Percentiles rank a stretch among this genome's conserved stretches.
phyloP scores from a whole-genome alignment of 371 early-diverging fungal species.

The Rhizopus microsporus region DNA sequence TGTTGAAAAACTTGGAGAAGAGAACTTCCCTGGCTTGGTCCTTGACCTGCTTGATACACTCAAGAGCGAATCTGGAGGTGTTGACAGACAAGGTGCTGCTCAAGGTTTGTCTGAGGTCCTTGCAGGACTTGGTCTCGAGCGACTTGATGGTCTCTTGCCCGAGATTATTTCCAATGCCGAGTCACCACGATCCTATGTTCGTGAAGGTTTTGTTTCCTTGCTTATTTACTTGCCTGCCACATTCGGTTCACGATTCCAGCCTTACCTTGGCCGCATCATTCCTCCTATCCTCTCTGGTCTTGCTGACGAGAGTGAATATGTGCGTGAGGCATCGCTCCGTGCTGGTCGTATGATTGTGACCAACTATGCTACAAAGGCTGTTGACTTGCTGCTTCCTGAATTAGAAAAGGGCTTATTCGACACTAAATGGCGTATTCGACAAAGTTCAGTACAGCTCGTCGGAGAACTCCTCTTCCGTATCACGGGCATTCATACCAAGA shows the following conservation, averaged over 20 bases:
- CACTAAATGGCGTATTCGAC: conserved; percentile 94
- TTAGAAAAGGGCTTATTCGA: conserved; percentile 89
- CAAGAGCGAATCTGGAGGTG: conserved; percentile 83
- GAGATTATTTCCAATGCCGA: conserved; percentile 84
- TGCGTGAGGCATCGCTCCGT: conserved; percentile 90
- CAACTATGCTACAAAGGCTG: conserved; percentile 85
- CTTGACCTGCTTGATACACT: conserved; percentile 83
- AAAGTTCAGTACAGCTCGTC: conserved; percentile 91
- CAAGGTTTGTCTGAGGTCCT: conserved; percentile 96
- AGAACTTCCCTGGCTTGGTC: conserved; percentile 90
- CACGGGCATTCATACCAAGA: conserved; percentile 78
- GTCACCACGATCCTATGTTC: conserved; percentile 76
- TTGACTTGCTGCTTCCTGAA: conserved; percentile 90
- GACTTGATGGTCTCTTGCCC: conserved; percentile 88
- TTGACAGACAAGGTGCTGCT: conserved; percentile 96
- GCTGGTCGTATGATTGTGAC: conserved; percentile 93
- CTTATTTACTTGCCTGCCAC: conserved; percentile 95
- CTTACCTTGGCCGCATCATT: conserved; percentile 85
- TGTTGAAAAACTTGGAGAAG: conserved; percentile 91
- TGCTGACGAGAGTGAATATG: conserved; percentile 94
- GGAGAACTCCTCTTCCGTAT: conserved; percentile 94
- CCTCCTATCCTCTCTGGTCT: conserved; percentile 89
- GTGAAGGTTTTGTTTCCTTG: conserved; percentile 95
- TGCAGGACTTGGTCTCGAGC: conserved; percentile 85
- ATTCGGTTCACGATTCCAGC: conserved; percentile 87